Evolutionary conservation across 257 asterid species (phyloP).

Genomic region (Solanum raphanifolium): DNA sequence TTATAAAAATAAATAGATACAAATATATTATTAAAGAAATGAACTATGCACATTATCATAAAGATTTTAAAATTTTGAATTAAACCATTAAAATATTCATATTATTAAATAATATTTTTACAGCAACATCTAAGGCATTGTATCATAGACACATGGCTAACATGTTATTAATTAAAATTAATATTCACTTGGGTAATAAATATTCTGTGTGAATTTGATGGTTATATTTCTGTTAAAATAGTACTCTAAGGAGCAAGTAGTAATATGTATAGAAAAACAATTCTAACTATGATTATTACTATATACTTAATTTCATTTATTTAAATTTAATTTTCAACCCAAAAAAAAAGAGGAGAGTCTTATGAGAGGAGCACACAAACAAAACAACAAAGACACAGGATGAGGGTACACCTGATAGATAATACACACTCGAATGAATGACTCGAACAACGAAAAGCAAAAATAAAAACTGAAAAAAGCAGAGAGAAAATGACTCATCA

Average conservation of each 20-base stretch:
- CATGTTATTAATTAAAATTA: too few relatives aligned
- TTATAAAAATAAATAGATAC: neutral
- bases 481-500: constrained; percentile 2
- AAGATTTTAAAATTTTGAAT: too few relatives aligned
- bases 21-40: too few relatives aligned
- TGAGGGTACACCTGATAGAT: neutral
- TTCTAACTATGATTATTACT: neutral
- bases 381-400: neutral
- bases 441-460: constrained; percentile 7
- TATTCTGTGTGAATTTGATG: neutral
- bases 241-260: neutral
- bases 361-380: neutral
- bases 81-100: too few relatives aligned
- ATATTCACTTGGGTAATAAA: neutral
- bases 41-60: neutral
- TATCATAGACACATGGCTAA: neutral
- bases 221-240: neutral
- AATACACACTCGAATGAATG: constrained; percentile 5
- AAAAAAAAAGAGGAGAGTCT: neutral
- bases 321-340: neutral
- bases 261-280: neutral
- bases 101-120: too few relatives aligned
- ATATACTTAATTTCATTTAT: too few relatives aligned
- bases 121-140: too few relatives aligned
- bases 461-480: neutral